Conservation (phyloP, 768 basidiomycete genomes). For the Cystoderma amianthinum region DNA sequence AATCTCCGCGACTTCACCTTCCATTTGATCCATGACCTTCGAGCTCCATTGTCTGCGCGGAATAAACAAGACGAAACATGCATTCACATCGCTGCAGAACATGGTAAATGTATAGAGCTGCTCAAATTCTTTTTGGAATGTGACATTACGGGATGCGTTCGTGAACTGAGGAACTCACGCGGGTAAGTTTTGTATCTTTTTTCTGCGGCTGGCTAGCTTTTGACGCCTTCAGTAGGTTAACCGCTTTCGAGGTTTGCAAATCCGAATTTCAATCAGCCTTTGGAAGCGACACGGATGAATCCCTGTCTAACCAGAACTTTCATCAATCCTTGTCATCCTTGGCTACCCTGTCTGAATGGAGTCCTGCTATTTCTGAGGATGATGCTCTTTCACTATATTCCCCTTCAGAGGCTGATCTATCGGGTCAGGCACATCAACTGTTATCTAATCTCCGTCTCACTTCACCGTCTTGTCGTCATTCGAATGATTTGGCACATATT, state of each 20-base stretch:
- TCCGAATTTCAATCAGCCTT: conserved; percentile 63
- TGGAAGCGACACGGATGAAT: conserved; percentile 41
- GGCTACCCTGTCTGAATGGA: conserved; percentile 34
- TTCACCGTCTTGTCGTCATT: conserved; percentile 32
- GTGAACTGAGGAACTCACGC: conserved; percentile 60
- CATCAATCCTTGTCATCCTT: conserved; percentile 43
- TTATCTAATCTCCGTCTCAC: conserved; percentile 49
- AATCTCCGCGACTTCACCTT: conserved; percentile 50
- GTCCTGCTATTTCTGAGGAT: conserved; percentile 9
- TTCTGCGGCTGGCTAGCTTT: not conserved
- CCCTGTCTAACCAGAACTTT: conserved; percentile 51
- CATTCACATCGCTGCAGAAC: conserved; percentile 74
- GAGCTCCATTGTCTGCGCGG: conserved; percentile 58
- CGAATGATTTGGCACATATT: conserved; percentile 28
- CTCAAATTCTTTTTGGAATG: conserved; percentile 59
- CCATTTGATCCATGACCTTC: conserved; percentile 65
- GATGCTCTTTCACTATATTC: conserved; percentile 28
- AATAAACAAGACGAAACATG: conserved; percentile 71
- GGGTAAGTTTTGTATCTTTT: conserved; percentile 40
- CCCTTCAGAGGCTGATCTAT: conserved; percentile 36
- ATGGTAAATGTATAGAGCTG: conserved; percentile 58
- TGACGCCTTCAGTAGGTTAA: conserved; percentile 34
- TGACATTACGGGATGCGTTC: conserved; percentile 47
- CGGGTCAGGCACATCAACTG: conserved; percentile 36
- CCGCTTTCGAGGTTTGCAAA: conserved; percentile 60